These are phyloP conservation scores for Buddleja alternifolia DNA, from an alignment of 257 asterid species.

Conservation along the genomic window DNA sequence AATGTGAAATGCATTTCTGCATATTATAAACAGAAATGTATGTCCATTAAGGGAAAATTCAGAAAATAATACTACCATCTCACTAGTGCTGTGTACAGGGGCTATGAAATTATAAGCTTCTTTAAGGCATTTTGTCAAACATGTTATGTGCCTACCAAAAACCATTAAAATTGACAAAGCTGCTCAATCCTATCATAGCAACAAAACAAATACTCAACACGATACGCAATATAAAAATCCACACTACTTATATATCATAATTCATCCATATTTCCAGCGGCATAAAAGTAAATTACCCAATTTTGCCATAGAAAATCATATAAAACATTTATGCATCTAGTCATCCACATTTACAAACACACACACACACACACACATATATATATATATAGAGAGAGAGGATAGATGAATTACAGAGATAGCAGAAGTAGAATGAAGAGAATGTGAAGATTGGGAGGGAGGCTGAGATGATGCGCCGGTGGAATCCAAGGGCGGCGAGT, in stretches of 20 bases:
- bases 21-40: no score
- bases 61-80: no score
- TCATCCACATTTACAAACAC: no score
- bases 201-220: neutral
- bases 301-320: neutral
- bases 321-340: neutral
- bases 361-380: neutral
- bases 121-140: no score
- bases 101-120: no score
- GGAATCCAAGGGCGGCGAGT: conserved; percentile 76
- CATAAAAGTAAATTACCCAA: conserved; percentile 8
- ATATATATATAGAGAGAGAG: neutral
- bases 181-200: no score
- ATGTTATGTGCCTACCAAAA: no score
- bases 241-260: conserved; percentile 5
- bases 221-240: neutral
- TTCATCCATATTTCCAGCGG: conserved; percentile 12
- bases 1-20: no score
- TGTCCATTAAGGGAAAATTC: no score
- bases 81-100: no score
- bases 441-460: conserved; percentile 37
- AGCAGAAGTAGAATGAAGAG: conserved; percentile 48
- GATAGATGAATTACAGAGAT: conserved; percentile 56
- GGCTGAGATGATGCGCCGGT: conserved; percentile 46
- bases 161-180: no score